Evolutionary conservation across 164 flowering plant genomes (phyloP).

Genomic region (Amborella trichopoda): DNA sequence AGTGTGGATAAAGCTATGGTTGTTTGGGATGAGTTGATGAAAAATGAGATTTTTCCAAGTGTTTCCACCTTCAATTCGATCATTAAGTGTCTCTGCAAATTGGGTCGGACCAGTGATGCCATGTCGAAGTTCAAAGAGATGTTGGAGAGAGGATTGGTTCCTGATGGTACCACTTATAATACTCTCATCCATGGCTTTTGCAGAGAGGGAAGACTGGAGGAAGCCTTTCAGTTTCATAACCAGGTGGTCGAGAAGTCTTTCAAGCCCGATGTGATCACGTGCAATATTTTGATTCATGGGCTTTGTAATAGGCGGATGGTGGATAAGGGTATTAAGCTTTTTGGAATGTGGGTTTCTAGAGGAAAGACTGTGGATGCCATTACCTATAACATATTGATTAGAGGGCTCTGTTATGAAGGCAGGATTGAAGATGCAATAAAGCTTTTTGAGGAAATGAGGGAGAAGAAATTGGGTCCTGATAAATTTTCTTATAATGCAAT

Average conservation of each 20-base stretch:
- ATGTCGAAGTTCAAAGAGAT: conserved; percentile 57
- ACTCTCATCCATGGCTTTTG: conserved; percentile 69
- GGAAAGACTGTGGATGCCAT: conserved; percentile 55
- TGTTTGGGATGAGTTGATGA: conserved; percentile 79
- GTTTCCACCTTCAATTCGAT: conserved; percentile 50
- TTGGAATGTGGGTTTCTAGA: conserved; percentile 45
- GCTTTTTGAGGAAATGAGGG: conserved; percentile 51
- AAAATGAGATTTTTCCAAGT: conserved; percentile 48
- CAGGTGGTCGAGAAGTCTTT: conserved; percentile 64
- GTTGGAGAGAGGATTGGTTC: conserved; percentile 46
- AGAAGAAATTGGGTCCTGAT: conserved; percentile 51
- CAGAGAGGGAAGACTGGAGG: conserved; percentile 52
- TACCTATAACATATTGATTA: conserved; percentile 61
- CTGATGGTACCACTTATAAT: conserved; percentile 74
- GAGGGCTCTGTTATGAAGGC: conserved; percentile 48
- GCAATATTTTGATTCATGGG: conserved; percentile 72
- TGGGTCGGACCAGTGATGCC: conserved; percentile 45
- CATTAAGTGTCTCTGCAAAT: conserved; percentile 60
- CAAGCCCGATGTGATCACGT: conserved; percentile 56
- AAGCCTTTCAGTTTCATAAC: conserved; percentile 72
- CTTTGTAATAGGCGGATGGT: conserved; percentile 57
- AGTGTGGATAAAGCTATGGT: conserved; percentile 42
- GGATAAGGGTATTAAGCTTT: conserved; percentile 82
- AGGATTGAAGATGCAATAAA: conserved; percentile 46
- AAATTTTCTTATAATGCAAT: conserved; percentile 35